These are phyloP conservation scores for Metschnikowia sp. DNA, from an alignment of 805 yeast species.

Conservation along the genomic window DNA sequence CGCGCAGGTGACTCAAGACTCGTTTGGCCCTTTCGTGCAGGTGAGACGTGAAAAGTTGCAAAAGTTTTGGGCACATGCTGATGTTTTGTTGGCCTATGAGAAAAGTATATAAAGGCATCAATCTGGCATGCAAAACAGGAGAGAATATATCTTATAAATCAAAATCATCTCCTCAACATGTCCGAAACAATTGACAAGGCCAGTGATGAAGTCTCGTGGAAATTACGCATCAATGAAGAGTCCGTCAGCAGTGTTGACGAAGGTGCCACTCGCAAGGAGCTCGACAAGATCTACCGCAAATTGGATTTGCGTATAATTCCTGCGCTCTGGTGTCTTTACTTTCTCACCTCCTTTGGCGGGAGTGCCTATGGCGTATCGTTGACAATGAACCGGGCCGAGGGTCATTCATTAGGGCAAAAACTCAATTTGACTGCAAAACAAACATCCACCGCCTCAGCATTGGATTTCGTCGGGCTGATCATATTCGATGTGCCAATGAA, in stretches of 20 bases:
- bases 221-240: neutral
- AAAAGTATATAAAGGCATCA: neutral
- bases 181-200: neutral
- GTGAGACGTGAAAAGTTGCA: neutral
- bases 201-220: neutral
- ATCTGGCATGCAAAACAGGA: too few relatives aligned
- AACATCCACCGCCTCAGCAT: conserved; percentile 70
- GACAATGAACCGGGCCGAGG: conserved; percentile 64
- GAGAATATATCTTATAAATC: neutral
- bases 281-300: conserved; percentile 56
- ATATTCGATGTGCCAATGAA: conserved; percentile 88
- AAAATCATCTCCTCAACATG: neutral
- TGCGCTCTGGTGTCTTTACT: conserved; percentile 76
- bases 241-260: neutral
- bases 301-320: conserved; percentile 74
- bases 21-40: neutral
- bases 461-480: conserved; percentile 78
- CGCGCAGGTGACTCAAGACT: neutral
- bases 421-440: conserved; percentile 53
- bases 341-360: conserved; percentile 73
- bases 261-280: conserved; percentile 14
- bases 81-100: neutral
- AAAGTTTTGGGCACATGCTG: neutral
- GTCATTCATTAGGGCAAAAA: conserved; percentile 57
- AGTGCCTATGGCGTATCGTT: conserved; percentile 75